phyloP scores from a whole-genome alignment of 495 filamentous ascomycete species.

The Talaromyces adpressus region DNA sequence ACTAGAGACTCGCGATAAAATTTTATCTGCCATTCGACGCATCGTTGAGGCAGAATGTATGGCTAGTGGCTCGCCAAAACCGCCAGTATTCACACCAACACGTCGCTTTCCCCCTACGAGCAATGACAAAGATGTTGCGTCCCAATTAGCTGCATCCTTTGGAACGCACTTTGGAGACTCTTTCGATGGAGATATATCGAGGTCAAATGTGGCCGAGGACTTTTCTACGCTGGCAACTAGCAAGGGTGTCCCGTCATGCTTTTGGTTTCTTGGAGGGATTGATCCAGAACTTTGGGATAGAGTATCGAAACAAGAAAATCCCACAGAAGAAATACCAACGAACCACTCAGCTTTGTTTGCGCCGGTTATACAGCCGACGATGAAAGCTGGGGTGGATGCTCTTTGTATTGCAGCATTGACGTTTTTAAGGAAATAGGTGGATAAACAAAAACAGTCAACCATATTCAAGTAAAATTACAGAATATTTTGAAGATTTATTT shows the following conservation, averaged over 20 bases:
- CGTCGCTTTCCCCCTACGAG: constrained; percentile 37
- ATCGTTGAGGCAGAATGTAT: constrained; percentile 47
- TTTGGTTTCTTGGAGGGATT: constrained; percentile 41
- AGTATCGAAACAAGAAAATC: constrained; percentile 15
- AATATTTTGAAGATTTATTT: too few relatives aligned
- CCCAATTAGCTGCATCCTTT: constrained; percentile 27
- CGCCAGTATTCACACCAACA: constrained; percentile 36
- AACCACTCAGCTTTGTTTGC: constrained; percentile 59
- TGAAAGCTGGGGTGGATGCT: constrained; percentile 49
- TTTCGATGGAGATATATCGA: constrained; percentile 29
- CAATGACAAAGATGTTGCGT: constrained; percentile 28
- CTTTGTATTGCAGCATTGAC: constrained; percentile 51
- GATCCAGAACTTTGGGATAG: constrained; percentile 39
- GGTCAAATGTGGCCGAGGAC: constrained; percentile 39
- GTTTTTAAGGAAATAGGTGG: constrained; percentile 15
- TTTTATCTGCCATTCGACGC: constrained; percentile 33
- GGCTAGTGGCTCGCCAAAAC: constrained; percentile 38
- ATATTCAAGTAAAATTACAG: too few relatives aligned
- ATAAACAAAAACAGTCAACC: neutral
- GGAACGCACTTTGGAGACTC: constrained; percentile 25
- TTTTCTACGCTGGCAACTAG: constrained; percentile 36
- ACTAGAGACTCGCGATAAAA: constrained; percentile 27
- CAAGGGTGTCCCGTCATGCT: constrained; percentile 29
- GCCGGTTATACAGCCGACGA: constrained; percentile 56
- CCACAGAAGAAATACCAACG: constrained; percentile 26